Evolutionary conservation across 495 filamentous ascomycete genomes (phyloP).

Genomic region (Trichocladium uniseriatum): DNA sequence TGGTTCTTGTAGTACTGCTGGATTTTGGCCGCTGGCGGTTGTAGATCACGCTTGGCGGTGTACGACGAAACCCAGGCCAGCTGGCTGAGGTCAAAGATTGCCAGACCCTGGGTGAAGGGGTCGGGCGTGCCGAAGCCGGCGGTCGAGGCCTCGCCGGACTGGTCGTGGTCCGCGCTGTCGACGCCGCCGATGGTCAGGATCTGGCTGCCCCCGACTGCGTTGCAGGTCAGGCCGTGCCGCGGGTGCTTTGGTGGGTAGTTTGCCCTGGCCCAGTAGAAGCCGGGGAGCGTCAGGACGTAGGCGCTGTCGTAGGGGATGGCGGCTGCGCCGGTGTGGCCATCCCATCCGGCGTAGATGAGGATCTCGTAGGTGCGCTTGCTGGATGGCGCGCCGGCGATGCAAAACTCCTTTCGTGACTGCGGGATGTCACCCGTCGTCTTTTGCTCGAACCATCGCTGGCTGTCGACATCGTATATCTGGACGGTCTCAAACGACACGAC

Average conservation of each 20-base stretch:
- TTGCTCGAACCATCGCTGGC: slow-evolving; percentile 15
- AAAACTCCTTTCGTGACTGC: slow-evolving; percentile 12
- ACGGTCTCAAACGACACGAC: slow-evolving; percentile 11
- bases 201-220: slow-evolving; percentile 17
- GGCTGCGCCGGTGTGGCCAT: slow-evolving; percentile 7
- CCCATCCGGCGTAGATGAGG: slow-evolving; percentile 22
- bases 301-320: slow-evolving; percentile 17
- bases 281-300: slow-evolving; percentile 20
- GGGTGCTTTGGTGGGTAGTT: slow-evolving; percentile 14
- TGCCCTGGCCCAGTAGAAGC: slow-evolving; percentile 20
- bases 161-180: slow-evolving; percentile 10
- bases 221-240: slow-evolving; percentile 17
- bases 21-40: slow-evolving; percentile 7
- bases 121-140: slow-evolving; percentile 14
- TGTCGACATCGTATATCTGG: slow-evolving; percentile 10
- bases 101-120: slow-evolving; percentile 15
- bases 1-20: slow-evolving; percentile 13
- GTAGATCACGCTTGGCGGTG: not conserved
- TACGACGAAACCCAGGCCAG: slow-evolving; percentile 9
- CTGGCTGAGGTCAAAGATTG: slow-evolving; percentile 14
- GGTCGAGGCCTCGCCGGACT: not conserved
- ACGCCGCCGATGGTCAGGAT: slow-evolving; percentile 20
- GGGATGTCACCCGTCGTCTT: slow-evolving; percentile 12
- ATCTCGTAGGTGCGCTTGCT: slow-evolving; percentile 19
- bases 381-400: slow-evolving; percentile 17